A percentile compares a stretch with the other conserved stretches of the same genome.
These are phyloP conservation scores for Fusarium sp. DNA, from an alignment of 2,329 filamentous ascomycete genomes.

Conservation along the genomic window DNA sequence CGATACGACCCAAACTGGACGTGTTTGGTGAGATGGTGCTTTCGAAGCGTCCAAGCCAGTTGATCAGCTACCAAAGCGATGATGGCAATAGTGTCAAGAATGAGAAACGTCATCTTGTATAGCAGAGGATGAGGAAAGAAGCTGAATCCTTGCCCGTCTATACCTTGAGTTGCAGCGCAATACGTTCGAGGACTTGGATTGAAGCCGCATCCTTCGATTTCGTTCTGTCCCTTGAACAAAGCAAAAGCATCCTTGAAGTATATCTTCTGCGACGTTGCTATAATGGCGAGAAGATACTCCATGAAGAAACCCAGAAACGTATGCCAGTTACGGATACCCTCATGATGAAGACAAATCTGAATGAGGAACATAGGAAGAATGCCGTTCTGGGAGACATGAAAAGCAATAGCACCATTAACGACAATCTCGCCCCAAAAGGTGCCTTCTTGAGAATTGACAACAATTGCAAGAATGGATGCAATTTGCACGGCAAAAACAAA, in stretches of 20 bases:
- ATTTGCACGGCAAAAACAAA: conserved; percentile 56
- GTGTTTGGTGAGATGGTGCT: conserved; percentile 50
- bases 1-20: conserved; percentile 49
- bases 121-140: conserved; percentile 55
- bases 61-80: conserved; percentile 51
- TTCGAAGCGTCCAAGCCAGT: conserved; percentile 54
- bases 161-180: conserved; percentile 52
- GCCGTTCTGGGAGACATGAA: conserved; percentile 54
- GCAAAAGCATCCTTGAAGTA: conserved; percentile 52
- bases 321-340: conserved; percentile 56
- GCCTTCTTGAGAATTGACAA: conserved; percentile 56
- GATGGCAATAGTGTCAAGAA: conserved; percentile 54
- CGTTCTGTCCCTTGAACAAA: conserved; percentile 50
- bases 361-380: conserved; percentile 54
- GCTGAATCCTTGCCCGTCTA: conserved; percentile 50
- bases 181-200: conserved; percentile 56
- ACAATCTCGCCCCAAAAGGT: conserved; percentile 56
- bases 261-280: conserved; percentile 54
- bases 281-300: conserved; percentile 54
- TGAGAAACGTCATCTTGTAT: conserved; percentile 54
- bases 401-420: conserved; percentile 54
- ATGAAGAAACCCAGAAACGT: conserved; percentile 56
- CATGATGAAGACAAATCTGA: conserved; percentile 54
- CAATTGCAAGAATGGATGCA: conserved; percentile 56
- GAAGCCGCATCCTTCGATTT: conserved; percentile 50